Evolutionary conservation across 352 stramenopile genomes (phyloP).

Genomic region (Saprolegnia diclina): DNA sequence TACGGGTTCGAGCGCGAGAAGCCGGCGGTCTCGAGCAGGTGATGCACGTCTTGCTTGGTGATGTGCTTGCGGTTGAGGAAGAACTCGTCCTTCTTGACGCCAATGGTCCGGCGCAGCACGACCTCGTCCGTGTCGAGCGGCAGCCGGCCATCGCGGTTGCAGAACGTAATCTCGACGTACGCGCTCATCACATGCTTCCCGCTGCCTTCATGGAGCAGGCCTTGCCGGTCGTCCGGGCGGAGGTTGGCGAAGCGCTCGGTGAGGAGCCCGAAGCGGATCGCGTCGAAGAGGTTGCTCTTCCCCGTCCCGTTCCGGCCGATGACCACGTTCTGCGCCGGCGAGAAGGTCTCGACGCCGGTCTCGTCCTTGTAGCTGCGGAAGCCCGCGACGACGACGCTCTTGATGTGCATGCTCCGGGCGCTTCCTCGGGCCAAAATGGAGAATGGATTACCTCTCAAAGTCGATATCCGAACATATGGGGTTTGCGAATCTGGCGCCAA

Average conservation of each 20-base stretch:
- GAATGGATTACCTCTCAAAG: background rate
- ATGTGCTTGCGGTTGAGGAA: constrained; percentile 99
- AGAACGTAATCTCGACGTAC: constrained; percentile 99
- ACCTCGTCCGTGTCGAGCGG: constrained; percentile 91
- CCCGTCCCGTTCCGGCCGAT: constrained; percentile 96
- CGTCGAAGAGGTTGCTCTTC: constrained; percentile 99
- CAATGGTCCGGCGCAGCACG: constrained; percentile 96
- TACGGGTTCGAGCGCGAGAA: constrained; percentile 99
- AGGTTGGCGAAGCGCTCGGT: constrained; percentile 90
- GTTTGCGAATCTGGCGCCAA: background rate
- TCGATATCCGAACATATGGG: background rate
- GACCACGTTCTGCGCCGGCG: constrained; percentile 94
- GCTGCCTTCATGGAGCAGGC: constrained; percentile 94
- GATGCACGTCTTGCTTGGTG: constrained; percentile 97
- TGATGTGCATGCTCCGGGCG: constrained; percentile 90
- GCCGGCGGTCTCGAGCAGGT: constrained; percentile 96
- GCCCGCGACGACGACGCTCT: constrained; percentile 92
- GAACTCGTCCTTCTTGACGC: constrained; percentile 99
- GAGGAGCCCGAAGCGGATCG: constrained; percentile 98
- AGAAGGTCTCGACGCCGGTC: constrained; percentile 87
- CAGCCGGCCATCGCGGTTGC: constrained; percentile 97
- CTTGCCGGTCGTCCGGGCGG: constrained; percentile 87
- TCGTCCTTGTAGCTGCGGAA: constrained; percentile 95
- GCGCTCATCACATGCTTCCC: constrained; percentile 94
- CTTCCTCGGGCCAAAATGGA: constrained; percentile 1